Conservation (phyloP, 1,284 basidiomycete genomes). For the Ceratobasidium theobromae region DNA sequence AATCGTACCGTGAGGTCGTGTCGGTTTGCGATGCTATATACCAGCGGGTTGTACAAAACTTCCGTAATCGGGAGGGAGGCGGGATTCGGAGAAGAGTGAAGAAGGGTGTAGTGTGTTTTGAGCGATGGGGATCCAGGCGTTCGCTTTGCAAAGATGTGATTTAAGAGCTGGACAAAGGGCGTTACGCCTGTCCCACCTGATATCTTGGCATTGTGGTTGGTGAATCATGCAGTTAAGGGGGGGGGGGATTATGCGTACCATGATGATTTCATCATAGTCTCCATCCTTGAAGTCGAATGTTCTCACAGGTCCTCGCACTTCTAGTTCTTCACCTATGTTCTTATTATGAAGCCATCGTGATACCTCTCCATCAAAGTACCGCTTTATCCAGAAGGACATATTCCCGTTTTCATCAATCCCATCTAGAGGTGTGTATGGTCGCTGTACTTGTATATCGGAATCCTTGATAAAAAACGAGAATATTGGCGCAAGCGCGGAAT, state of each 20-base stretch:
- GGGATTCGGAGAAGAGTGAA: conserved; percentile 33
- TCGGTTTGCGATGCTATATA: conserved; percentile 27
- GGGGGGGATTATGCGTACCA: conserved; percentile 55
- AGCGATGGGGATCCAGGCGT: conserved; percentile 12
- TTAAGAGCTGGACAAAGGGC: conserved; percentile 37
- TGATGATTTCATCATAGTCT: conserved; percentile 72
- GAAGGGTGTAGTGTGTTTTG: conserved; percentile 33
- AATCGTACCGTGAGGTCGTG: conserved; percentile 30
- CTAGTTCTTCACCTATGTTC: conserved; percentile 62
- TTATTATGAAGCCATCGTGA: conserved; percentile 78
- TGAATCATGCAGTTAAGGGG: too few relatives aligned
- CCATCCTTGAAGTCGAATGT: conserved; percentile 64
- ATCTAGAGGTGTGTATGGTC: conserved; percentile 77
- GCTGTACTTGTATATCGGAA: conserved; percentile 84
- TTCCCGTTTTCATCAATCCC: conserved; percentile 63
- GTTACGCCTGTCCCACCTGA: conserved; percentile 50
- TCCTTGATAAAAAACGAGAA: conserved; percentile 82
- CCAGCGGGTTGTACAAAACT: conserved; percentile 30
- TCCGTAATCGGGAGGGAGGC: conserved; percentile 31
- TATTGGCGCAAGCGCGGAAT: conserved; percentile 50
- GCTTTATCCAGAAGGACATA: conserved; percentile 73
- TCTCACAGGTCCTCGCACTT: conserved; percentile 72
- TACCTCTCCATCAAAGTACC: conserved; percentile 75
- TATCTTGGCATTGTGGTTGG: conserved; percentile 32
- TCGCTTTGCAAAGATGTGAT: conserved; percentile 32